A percentile compares a stretch with the other conserved stretches of the same genome.
Conservation (phyloP, 2,329 filamentous ascomycete species). For the Aspergillus japonicus region DNA sequence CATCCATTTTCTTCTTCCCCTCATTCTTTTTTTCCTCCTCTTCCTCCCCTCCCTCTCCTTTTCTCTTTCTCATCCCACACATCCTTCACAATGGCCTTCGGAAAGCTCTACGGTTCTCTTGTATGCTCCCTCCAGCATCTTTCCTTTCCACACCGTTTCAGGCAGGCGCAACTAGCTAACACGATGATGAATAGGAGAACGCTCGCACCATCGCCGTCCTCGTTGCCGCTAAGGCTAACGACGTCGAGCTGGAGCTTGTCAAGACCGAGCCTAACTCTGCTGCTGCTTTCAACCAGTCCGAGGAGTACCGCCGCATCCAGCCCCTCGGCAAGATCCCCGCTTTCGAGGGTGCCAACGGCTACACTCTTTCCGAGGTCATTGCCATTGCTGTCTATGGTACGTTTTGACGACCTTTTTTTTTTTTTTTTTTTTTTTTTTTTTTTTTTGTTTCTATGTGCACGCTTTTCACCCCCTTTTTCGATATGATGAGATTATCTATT, state of each 20-base stretch:
- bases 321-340: conserved; percentile 87
- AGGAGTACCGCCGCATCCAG: conserved; percentile 83
- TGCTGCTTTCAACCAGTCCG: conserved; percentile 61
- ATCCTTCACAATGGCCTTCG: conserved; percentile 78
- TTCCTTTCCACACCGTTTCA: background rate
- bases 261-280: conserved; percentile 54
- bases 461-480: conserved; percentile 15
- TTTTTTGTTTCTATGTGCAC: conserved; percentile 11
- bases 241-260: conserved; percentile 84
- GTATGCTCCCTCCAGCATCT: conserved; percentile 53
- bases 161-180: conserved; percentile 7
- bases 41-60: conserved; percentile 16
- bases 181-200: conserved; percentile 65
- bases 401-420: conserved; percentile 46
- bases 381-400: conserved; percentile 97
- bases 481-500: conserved; percentile 71
- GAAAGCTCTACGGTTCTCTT: conserved; percentile 88
- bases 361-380: conserved; percentile 81
- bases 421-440: conserved; percentile 12
- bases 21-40: conserved; percentile 19
- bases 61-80: conserved; percentile 16
- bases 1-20: conserved; percentile 21
- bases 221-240: conserved; percentile 96
- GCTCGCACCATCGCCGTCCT: conserved; percentile 83
- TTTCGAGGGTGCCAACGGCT: conserved; percentile 91